These are phyloP conservation scores for Larix sibirica DNA, from an alignment of 83 land plant genomes.

Conservation along the genomic window DNA sequence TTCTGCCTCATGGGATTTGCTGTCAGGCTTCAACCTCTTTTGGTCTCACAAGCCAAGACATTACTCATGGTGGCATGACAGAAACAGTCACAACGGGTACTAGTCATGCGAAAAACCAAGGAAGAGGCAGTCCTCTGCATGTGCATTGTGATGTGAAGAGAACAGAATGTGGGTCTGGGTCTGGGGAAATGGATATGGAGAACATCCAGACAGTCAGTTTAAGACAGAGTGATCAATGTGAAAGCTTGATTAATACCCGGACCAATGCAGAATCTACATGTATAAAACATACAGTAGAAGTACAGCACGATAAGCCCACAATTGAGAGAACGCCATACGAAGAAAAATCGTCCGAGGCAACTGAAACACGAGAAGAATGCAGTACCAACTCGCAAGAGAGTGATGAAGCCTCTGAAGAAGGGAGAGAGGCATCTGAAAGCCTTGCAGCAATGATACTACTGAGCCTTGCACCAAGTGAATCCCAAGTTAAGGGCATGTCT, in stretches of 20 bases:
- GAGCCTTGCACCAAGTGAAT: constrained; percentile 12
- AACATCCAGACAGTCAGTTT: neutral
- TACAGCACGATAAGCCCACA: neutral
- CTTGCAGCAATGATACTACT: constrained; percentile 18
- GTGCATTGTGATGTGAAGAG: constrained; percentile 4
- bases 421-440: constrained; percentile 12
- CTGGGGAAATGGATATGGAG: neutral
- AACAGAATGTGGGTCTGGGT: neutral
- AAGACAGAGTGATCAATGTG: neutral
- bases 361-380: neutral
- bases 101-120: neutral
- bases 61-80: neutral
- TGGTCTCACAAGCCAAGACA: neutral
- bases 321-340: neutral
- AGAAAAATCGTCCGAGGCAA: constrained; percentile 4
- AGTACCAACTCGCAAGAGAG: neutral
- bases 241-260: constrained; percentile 5
- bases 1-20: neutral
- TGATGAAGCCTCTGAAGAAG: constrained; percentile 5
- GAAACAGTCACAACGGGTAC: neutral
- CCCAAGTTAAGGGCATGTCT: constrained; percentile 9
- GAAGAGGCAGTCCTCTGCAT: neutral
- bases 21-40: neutral
- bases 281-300: too few relatives aligned
- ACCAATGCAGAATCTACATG: neutral